Evolutionary conservation across 441 rosid genomes (phyloP), one percentile per base, ranked within the genome.

Genomic region (Capsella rubella): DNA sequence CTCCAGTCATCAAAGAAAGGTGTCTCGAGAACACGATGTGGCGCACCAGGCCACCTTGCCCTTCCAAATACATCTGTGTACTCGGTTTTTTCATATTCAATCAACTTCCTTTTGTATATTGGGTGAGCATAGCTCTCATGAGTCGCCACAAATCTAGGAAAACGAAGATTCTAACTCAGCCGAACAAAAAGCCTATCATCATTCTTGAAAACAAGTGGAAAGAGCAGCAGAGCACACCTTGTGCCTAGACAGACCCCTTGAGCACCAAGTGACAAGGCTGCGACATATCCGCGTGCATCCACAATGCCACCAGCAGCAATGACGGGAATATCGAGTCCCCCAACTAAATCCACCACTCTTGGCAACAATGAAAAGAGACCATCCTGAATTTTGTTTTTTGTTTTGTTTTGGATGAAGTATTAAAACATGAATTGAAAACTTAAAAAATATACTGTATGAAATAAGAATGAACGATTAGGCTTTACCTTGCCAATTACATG

Each of bases 261-360:
- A 72, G 98, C 98, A 45, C 98, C 98, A 69, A 90, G 93, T 39
- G 93, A 89, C 87, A 93, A 84, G 37, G 95, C 91, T 34, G 95
- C 93, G 4, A 93, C 97, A 73, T 87, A 90, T 18, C 98, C 98
- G 10, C 95, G 97, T 6, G 81, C 86, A 80, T 93, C 91, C 16
- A 80, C 88, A 34, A 93, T 88, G 8, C 93, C 89, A 6, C 98
- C 98, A 59, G 98, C 92, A 72, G 91, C 97, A 0, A 93, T 90
- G 35, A 93, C 88, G 31, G 97, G 95, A 62, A 93, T 84, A 68
- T 78, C 83, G 3, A 39, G 56, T 69, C 85, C 84, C n/a, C 87
- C 86, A 12, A 87, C 84, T 77, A 87, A 72, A 80, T 92, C 96
- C 42, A 87, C 88, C 35, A 90, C 90, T 73, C 87, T 82, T 25